Base-by-base conservation (phyloP, 495 filamentous ascomycete genomes). In the Lasiosphaeris hirsuta region DNA sequence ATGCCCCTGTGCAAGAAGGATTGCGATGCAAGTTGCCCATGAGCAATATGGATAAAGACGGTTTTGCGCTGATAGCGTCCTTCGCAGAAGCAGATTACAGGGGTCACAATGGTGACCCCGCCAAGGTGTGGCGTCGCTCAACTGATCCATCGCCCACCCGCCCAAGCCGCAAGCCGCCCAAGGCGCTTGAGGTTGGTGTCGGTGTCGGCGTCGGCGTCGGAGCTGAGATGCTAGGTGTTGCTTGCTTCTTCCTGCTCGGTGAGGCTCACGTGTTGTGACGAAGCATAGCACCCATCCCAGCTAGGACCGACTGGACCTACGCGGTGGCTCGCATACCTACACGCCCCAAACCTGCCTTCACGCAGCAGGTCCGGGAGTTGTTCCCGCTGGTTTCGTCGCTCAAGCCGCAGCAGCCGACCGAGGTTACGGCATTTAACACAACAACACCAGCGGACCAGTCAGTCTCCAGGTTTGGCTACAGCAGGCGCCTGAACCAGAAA, bases 181-280 rank as follows among this genome's bases (percentile, higher is more conserved):
- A 30, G 23, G 23, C 5, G 23, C 23, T 30, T 30, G 23, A 5
- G 5, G 23, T 30, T 30, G 23, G 23, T 30, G 23, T 30, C 23
- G 23, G 23, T 5, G 5, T 30, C 23, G 23, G 23, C 14, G 41
- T 44, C 41, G 8, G 40, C 10, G 40, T 35, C 23, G 33, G 38
- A 30, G 13, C n/a, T 42, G 38, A 42, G 19, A 15, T 30, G 8
- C 19, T 13, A 23, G 14, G 15, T 39, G 51, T 18, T 30, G 51
- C 23, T 23, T 13, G 19, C 37, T 54, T 54, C 37, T 34, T 54
- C 39, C 33, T 9, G 18, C 44, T 19, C 44, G 30, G 30, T 51
- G 53, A 38, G 41, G 53, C 53, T 55, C 53, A 55, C 53, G 53
- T 55, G 51, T 53, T 45, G 43, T 45, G 17, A 45, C 30, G 43